A percentile compares a stretch with the other conserved stretches of the same genome.
Evolutionary conservation across 208 protist genomes (phyloP).

Genomic region (Leishmania amazonensis): DNA sequence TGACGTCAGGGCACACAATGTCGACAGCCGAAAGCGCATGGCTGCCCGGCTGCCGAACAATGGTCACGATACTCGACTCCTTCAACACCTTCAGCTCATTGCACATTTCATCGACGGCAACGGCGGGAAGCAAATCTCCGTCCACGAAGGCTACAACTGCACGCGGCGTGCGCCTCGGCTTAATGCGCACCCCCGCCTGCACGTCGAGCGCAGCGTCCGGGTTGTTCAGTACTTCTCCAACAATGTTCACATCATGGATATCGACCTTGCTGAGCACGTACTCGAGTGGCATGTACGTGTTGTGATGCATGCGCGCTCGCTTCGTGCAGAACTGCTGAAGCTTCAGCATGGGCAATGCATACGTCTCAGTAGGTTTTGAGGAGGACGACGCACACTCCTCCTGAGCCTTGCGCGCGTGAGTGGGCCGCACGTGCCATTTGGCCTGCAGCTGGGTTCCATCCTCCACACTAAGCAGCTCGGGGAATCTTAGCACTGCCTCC

Average conservation of each 20-base stretch:
- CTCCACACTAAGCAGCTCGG: conserved; percentile 49
- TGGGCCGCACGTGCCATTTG: conserved; percentile 43
- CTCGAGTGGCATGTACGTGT: conserved; percentile 43
- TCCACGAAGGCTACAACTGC: conserved; percentile 73
- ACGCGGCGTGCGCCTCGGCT: conserved; percentile 42
- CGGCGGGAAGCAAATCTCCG: conserved; percentile 59
- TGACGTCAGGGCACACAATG: conserved; percentile 44
- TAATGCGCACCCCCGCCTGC: conserved; percentile 43
- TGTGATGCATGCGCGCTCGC: conserved; percentile 10
- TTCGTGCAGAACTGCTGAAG: conserved; percentile 27
- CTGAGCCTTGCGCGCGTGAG: neutral
- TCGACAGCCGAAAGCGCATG: conserved; percentile 46
- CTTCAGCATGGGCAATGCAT: conserved; percentile 6
- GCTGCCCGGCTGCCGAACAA: conserved; percentile 52
- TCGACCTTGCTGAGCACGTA: conserved; percentile 35
- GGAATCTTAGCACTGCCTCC: conserved; percentile 52
- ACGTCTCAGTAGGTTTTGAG: conserved; percentile 20
- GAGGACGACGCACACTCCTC: conserved; percentile 8
- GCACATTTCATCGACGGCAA: conserved; percentile 66
- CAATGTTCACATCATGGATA: conserved; percentile 30
- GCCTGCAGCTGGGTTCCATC: conserved; percentile 8
- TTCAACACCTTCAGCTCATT: conserved; percentile 56
- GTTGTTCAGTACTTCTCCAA: conserved; percentile 37
- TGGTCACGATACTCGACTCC: conserved; percentile 38
- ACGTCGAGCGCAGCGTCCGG: conserved; percentile 41